Conservation (phyloP, 768 basidiomycete species). For the Pholiota microspora region DNA sequence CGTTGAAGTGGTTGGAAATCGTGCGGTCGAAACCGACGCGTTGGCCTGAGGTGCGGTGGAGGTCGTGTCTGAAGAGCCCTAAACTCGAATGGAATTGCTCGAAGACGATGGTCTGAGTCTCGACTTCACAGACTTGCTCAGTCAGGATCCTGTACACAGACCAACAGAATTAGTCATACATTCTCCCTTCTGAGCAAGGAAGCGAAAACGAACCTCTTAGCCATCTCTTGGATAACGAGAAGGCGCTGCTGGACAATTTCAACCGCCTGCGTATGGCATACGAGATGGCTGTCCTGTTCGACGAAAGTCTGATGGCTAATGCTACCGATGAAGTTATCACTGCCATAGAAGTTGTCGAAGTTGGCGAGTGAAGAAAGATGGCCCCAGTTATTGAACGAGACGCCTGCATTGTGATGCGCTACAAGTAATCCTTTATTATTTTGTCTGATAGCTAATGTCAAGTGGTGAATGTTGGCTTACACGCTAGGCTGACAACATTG, state of each 20-base stretch:
- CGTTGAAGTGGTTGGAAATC: slow-evolving; percentile 32
- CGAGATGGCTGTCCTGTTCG: slow-evolving; percentile 30
- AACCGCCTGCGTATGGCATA: slow-evolving; percentile 36
- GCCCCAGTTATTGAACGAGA: slow-evolving; percentile 17
- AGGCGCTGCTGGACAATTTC: slow-evolving; percentile 46
- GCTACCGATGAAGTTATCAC: slow-evolving; percentile 18
- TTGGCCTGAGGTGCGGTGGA: slow-evolving; percentile 35
- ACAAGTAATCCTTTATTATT: background rate
- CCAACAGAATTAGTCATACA: background rate
- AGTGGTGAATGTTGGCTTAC: background rate
- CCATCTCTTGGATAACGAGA: slow-evolving; percentile 42
- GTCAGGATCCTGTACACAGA: slow-evolving; percentile 38
- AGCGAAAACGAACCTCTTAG: slow-evolving; percentile 32
- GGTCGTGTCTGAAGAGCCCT: slow-evolving; percentile 36
- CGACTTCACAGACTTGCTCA: slow-evolving; percentile 48
- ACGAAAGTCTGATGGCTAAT: slow-evolving; percentile 25
- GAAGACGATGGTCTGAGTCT: slow-evolving; percentile 45
- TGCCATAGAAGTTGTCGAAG: slow-evolving; percentile 18
- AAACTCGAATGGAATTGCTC: slow-evolving; percentile 40
- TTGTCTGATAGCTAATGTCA: background rate
- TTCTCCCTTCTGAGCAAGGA: background rate
- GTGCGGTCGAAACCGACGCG: slow-evolving; percentile 36
- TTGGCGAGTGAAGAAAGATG: slow-evolving; percentile 13
- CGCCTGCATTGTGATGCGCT: slow-evolving; percentile 5
- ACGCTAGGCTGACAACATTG: slow-evolving; percentile 6